These are phyloP conservation scores for Gnaphalium uliginosum DNA, from an alignment of 129 eudicot genomes.

Conservation along the genomic window DNA sequence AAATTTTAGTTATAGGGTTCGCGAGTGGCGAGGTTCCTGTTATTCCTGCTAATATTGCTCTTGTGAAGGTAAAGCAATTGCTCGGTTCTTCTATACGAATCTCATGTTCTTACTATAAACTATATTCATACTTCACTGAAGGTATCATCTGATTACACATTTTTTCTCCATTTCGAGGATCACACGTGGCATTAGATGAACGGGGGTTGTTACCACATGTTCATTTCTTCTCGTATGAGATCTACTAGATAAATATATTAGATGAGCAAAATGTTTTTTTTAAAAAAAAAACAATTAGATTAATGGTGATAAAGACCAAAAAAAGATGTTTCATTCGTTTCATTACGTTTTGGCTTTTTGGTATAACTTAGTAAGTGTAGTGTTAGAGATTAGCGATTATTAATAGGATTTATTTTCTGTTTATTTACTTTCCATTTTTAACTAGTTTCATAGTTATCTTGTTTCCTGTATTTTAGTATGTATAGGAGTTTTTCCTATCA, in stretches of 20 bases:
- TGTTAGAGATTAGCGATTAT: too few species aligned
- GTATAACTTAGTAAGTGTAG: neutral
- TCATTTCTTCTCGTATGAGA: neutral
- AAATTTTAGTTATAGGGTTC: constrained; percentile 91
- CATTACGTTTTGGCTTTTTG: neutral
- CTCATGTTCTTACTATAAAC: neutral
- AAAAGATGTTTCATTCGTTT: neutral
- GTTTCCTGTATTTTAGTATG: too few species aligned
- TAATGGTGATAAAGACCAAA: neutral
- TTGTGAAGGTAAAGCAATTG: constrained; percentile 70
- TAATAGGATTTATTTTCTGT: too few species aligned
- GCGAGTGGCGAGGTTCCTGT: constrained; percentile 98
- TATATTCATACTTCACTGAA: neutral
- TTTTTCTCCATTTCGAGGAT: neutral
- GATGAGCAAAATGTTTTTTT: neutral
- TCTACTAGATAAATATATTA: constrained; percentile 1
- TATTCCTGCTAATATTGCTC: constrained; percentile 93
- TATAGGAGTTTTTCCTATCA: too few species aligned
- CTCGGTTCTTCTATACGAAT: constrained; percentile 5
- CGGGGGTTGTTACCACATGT: neutral
- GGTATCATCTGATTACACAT: neutral
- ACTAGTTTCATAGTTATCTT: too few species aligned
- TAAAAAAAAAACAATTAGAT: too few species aligned
- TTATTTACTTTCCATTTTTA: too few species aligned
- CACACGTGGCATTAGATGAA: neutral